Evolutionary conservation across 2,329 filamentous ascomycete genomes (phyloP).

Genomic region (Exophiala sideris): DNA sequence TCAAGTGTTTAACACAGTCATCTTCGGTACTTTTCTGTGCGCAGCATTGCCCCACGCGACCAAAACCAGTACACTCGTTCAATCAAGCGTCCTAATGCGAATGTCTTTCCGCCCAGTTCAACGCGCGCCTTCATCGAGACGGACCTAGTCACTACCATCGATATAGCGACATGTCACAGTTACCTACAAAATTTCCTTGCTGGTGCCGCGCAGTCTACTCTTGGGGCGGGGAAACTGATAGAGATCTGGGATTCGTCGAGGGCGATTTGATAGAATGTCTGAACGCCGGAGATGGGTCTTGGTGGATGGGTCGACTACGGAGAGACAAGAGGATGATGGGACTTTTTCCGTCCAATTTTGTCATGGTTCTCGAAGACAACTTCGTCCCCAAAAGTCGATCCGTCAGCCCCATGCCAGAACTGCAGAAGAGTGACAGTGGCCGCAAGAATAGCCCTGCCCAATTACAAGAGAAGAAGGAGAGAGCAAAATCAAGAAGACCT

Average conservation of each 20-base stretch:
- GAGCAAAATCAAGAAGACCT: constrained; percentile 59
- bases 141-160: not conserved
- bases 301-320: constrained; percentile 93
- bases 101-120: not conserved
- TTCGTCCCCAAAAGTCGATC: constrained; percentile 66
- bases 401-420: constrained; percentile 50
- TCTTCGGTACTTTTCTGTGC: no score
- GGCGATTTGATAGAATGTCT: constrained; percentile 97
- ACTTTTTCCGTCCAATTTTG: constrained; percentile 95
- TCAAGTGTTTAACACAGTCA: no score
- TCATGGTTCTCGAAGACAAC: constrained; percentile 78
- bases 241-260: constrained; percentile 94
- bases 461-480: constrained; percentile 48
- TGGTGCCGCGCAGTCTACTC: constrained; percentile 91
- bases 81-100: constrained; percentile 10
- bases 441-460: constrained; percentile 19
- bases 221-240: constrained; percentile 92
- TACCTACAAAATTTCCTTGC: constrained; percentile 80
- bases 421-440: constrained; percentile 46
- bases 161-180: constrained; percentile 30
- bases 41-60: no score
- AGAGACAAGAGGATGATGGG: constrained; percentile 88
- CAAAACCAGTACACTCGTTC: constrained; percentile 2
- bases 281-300: constrained; percentile 94
- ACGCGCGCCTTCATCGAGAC: constrained; percentile 1